phyloP scores from a whole-genome alignment of 2,329 filamentous ascomycete species.

The Aspergillus melleus region DNA sequence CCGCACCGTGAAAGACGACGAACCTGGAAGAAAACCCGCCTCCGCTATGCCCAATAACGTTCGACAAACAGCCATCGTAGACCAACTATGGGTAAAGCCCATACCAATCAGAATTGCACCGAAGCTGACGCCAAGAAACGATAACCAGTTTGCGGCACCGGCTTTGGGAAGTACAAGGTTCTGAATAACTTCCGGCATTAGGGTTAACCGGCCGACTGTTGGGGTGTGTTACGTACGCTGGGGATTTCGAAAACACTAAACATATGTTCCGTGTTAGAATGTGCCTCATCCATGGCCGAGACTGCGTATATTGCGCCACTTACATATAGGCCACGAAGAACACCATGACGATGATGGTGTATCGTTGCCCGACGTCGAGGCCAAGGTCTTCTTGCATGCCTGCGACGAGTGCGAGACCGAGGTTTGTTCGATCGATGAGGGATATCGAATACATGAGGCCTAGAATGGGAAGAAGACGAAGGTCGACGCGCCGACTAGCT shows the following conservation, averaged over 20 bases:
- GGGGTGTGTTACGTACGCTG: slow-evolving; percentile 7
- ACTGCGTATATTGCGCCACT: neutral
- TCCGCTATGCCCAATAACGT: slow-evolving; percentile 29
- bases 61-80: slow-evolving; percentile 31
- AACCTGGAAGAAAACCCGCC: slow-evolving; percentile 31
- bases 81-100: slow-evolving; percentile 34
- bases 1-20: neutral
- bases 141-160: slow-evolving; percentile 28
- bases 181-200: slow-evolving; percentile 6
- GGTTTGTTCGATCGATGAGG: slow-evolving; percentile 41
- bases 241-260: slow-evolving; percentile 13
- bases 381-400: slow-evolving; percentile 29
- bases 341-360: slow-evolving; percentile 29
- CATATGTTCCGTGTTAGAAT: neutral
- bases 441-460: slow-evolving; percentile 42
- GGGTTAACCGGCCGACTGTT: neutral
- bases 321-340: slow-evolving; percentile 30
- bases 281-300: neutral
- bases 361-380: slow-evolving; percentile 25
- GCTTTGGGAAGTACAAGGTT: slow-evolving; percentile 28
- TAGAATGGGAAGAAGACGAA: slow-evolving; percentile 41
- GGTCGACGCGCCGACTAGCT: slow-evolving; percentile 26
- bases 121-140: slow-evolving; percentile 26
- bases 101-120: slow-evolving; percentile 29
- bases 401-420: slow-evolving; percentile 33